A percentile compares a stretch with the other conserved stretches of the same genome.
Conservation (phyloP, 2,329 filamentous ascomycete genomes). For the Didymella pomorum region DNA sequence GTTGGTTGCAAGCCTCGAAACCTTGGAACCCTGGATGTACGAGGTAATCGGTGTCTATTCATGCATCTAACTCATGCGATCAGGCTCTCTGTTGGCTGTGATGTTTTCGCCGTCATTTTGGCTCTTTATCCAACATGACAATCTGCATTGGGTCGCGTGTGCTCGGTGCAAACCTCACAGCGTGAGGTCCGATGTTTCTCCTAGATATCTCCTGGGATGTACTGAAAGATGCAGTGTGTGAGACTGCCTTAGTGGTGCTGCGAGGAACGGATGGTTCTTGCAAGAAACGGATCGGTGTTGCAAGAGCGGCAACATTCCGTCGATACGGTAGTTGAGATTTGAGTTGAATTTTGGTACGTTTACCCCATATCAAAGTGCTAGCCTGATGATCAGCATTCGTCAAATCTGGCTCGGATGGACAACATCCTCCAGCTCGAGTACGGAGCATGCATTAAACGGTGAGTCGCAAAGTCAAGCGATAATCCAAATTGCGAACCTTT, state of each 20-base stretch:
- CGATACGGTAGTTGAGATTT: background rate
- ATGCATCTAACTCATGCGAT: no score
- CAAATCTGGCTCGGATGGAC: background rate
- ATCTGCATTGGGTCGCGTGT: background rate
- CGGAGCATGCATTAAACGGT: background rate
- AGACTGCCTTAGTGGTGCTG: background rate
- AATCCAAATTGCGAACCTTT: background rate
- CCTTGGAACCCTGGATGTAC: no score
- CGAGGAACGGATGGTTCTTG: background rate
- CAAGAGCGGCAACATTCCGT: slow-evolving; percentile 1
- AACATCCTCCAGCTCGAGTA: background rate
- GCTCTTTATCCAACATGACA: no score
- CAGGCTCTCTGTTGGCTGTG: no score
- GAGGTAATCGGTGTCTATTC: no score
- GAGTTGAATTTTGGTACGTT: background rate
- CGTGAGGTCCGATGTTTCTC: slow-evolving; percentile 9
- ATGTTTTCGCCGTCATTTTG: no score
- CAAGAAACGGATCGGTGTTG: background rate
- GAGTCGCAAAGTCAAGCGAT: background rate
- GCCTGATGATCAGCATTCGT: background rate
- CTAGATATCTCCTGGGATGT: slow-evolving; percentile 3
- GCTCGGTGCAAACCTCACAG: background rate
- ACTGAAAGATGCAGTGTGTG: background rate
- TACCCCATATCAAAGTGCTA: background rate
- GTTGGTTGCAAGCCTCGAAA: no score